These are phyloP conservation scores for Penicillium coffeae DNA, from an alignment of 495 filamentous ascomycete species.

Conservation along the genomic window DNA sequence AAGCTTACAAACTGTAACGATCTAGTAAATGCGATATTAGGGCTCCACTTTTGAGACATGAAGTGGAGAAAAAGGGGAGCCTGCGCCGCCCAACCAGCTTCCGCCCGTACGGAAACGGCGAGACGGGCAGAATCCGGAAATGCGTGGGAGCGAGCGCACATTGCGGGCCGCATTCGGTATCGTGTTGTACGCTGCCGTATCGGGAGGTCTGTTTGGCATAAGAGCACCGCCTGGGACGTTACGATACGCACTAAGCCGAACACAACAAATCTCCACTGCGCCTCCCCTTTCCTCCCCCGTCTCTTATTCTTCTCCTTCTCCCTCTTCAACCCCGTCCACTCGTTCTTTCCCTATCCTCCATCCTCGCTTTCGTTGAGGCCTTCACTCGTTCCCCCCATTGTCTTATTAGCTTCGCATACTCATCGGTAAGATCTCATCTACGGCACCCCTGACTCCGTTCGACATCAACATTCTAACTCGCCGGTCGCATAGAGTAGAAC, in stretches of 20 bases:
- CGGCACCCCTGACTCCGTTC: neutral
- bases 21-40: neutral
- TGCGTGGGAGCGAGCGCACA: neutral
- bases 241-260: neutral
- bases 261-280: conserved; percentile 28
- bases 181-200: conserved; percentile 11
- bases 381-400: conserved; percentile 26
- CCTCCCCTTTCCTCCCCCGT: conserved; percentile 38
- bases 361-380: conserved; percentile 27
- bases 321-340: conserved; percentile 40
- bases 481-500: conserved; percentile 17
- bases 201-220: neutral
- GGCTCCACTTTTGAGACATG: conserved; percentile 4
- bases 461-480: neutral
- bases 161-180: conserved; percentile 18
- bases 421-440: conserved; percentile 11
- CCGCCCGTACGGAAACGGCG: neutral
- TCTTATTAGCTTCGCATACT: conserved; percentile 9
- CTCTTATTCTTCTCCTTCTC: conserved; percentile 37
- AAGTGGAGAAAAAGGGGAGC: conserved; percentile 3
- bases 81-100: neutral
- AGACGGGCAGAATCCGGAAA: neutral
- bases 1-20: neutral
- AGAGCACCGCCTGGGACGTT: neutral
- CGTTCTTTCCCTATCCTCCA: conserved; percentile 38